Base-by-base conservation (phyloP, 2,329 filamentous ascomycete genomes). In the Cladosporium sp. region DNA sequence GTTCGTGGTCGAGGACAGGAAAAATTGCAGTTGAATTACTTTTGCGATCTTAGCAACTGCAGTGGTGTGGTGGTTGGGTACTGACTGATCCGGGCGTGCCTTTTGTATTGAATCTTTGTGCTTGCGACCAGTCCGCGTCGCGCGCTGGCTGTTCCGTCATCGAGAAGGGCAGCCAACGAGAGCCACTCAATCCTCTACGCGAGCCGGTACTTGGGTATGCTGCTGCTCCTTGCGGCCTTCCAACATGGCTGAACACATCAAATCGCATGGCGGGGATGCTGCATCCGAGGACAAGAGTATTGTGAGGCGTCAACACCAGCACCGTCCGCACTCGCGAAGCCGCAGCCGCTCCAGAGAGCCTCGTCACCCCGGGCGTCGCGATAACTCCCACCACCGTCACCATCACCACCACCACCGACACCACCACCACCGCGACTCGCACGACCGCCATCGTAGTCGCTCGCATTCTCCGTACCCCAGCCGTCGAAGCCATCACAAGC, bases 401-500 rank as follows among this genome's bases (percentile, higher is more conserved):
- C 63, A 46, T 16, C 58, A 36, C 21, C 65, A 70, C 39, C 65
- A 58, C 46, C 65, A 63, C 51, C 65, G 64, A 56, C 56, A 48
- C 16, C 63, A 66, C 34, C 64, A 67, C 66, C 66, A 57, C 28
- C 58, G 46, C 39, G 43, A 53, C 21, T 69, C 68, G 68, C 71
- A 69, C 69, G 69, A 71, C 53, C 70, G 67, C 57, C 68, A 67
- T 39, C 65, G 53, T 43, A 64, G 39, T 53, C 65, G 58, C 6
- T 69, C 72, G 28, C 70, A 63, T 39, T 71, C 71, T n/a, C 64
- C 68, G 30, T 70, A 70, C 28, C 30, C 53, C 34, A 64, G 62
- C 46, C 65, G 65, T 46, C 67, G 53, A 53, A 53, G 66, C 25
- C 68, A 67, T 36, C 65, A 68, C 61, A 58, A 65, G 25, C 65